A percentile compares a stretch with the other conserved stretches of the same genome.
Conservation (phyloP, 345 rosid species). For the Linum lewisii region DNA sequence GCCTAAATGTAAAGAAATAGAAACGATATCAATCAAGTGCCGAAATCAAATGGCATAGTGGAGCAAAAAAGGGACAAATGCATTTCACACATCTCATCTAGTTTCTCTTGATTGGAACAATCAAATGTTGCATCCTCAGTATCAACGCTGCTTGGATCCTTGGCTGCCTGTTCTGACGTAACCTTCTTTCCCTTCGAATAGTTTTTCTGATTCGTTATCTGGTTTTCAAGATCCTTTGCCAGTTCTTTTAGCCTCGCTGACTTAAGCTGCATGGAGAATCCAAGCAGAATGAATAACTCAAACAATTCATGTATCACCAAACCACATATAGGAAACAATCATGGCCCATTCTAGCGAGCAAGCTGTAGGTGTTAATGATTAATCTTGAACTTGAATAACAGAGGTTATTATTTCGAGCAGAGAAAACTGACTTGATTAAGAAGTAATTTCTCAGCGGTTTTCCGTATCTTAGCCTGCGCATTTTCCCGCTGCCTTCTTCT, state of each 20-base stretch:
- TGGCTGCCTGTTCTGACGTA: slow-evolving; percentile 14
- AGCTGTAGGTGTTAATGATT: background rate
- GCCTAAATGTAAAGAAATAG: background rate
- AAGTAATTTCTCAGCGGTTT: slow-evolving; percentile 87
- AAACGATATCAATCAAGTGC: background rate
- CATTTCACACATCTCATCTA: background rate
- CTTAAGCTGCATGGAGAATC: slow-evolving; percentile 42
- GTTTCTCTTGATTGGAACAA: background rate
- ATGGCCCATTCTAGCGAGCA: background rate
- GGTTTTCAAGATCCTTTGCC: slow-evolving; percentile 60
- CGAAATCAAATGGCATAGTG: background rate
- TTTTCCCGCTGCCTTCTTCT: slow-evolving; percentile 86
- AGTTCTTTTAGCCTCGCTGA: slow-evolving; percentile 67
- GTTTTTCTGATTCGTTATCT: slow-evolving; percentile 34
- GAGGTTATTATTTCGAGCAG: background rate
- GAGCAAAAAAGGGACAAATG: background rate
- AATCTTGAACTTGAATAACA: background rate
- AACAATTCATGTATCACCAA: background rate
- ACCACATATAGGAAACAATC: background rate
- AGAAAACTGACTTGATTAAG: slow-evolving; percentile 52
- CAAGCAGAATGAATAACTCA: background rate
- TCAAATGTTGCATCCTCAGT: background rate
- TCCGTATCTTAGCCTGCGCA: slow-evolving; percentile 85
- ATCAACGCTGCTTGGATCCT: background rate
- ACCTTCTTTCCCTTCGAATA: slow-evolving; percentile 41